Conservation (phyloP, 805 yeast genomes). For the Metschnikowia drakensbergensis region DNA sequence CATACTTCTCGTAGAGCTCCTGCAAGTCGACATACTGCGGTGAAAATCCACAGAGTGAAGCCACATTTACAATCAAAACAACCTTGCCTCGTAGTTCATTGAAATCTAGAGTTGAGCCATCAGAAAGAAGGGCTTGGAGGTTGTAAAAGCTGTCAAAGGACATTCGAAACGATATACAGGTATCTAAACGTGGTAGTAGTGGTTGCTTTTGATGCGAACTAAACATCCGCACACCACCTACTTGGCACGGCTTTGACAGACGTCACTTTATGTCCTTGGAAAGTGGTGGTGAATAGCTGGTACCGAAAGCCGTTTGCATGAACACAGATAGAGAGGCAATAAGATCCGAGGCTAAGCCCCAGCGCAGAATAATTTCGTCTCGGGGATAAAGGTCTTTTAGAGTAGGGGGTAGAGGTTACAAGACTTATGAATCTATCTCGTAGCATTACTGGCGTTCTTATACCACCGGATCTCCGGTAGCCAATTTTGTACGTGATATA, state of each 20-base stretch:
- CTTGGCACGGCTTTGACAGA: not conserved
- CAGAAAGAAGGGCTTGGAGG: not conserved
- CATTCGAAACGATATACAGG: not conserved
- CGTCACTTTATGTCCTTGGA: too few species aligned
- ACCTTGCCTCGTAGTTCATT: conserved; percentile 18
- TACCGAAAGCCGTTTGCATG: not conserved
- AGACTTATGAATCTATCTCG: too few species aligned
- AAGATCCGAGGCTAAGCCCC: not conserved
- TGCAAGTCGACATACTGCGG: conserved; percentile 60
- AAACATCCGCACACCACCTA: conserved; percentile 1
- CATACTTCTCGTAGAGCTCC: conserved; percentile 59
- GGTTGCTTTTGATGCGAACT: not conserved
- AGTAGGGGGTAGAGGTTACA: not conserved
- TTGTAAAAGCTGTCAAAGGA: conserved; percentile 3
- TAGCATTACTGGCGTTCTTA: too few species aligned
- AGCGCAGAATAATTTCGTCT: not conserved
- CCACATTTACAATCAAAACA: conserved; percentile 26
- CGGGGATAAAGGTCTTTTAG: not conserved
- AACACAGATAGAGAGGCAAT: not conserved
- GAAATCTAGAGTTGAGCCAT: conserved; percentile 10
- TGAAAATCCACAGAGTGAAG: conserved; percentile 21
- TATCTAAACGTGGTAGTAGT: not conserved
- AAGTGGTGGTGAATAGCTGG: too few species aligned
- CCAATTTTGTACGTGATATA: too few species aligned
- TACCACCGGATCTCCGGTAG: too few species aligned